Base-by-base conservation (phyloP, 176 grass and related monocot species). In the Oryza meyeriana region DNA sequence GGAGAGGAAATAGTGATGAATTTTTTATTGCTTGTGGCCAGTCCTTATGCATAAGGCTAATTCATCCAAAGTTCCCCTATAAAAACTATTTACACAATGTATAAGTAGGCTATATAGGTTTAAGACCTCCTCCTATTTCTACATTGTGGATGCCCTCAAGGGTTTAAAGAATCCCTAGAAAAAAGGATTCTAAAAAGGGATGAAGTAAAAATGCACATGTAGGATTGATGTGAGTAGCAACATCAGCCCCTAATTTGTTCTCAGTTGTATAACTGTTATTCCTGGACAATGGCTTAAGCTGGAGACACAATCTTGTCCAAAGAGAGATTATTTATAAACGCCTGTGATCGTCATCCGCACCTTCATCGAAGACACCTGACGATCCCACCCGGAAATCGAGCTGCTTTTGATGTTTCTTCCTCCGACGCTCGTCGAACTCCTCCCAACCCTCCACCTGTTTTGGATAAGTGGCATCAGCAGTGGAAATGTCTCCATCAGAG, bases 351-450 rank as follows among this genome's bases (percentile, higher is more conserved):
- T 98, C 95, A 85, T 98, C 95, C 8, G 92, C 95, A 65, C 95
- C 95, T 79, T 98, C 95, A 61, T 98, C 95, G 18, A 98, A 98
- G 62, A 89, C 81, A 79, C 88, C 95, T 45, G 95, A 97, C 12
- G 94, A 95, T 81, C 95, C 95, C 62, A 93, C 92, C 40, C 87
- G 88, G 83, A 98, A 98, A 83, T 98, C 95, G 28, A 98, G 86
- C 80, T 98, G 92, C 69, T 98, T 98, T 68, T 98, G 92, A 86
- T 98, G 91, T 81, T 98, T 98, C 66, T 86, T 86, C 10, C 88
- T 83, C 20, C 95, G 85, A 2, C 95, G 92, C 61, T 91, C 84
- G 47, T 98, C 92, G 17, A 95, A 95, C 57, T 95, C 86, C 45
- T 98, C 92, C 95, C 95, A 98, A 36, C 95, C 95, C 73, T 94